Evolutionary conservation across 2,329 filamentous ascomycete species (phyloP), one percentile per base, ranked within the genome.

Genomic region (Uncinocarpus reesii): DNA sequence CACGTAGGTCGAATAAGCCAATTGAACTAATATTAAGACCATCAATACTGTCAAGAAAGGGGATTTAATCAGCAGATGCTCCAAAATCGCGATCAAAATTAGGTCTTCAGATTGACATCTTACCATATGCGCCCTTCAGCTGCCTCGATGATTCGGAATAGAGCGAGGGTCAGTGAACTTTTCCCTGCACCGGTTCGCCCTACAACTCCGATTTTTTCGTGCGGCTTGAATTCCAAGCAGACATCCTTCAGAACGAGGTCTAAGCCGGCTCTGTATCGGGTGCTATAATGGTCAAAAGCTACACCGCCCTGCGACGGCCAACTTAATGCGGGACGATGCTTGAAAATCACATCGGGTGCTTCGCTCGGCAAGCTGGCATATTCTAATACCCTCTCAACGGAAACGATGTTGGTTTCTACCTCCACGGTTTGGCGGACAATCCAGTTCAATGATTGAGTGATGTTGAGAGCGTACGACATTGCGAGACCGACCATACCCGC

Each of bases 371-470:
- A 76, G 43, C 79, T 77, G 50, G 90, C 86, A 69, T 98, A 98
- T 67, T 98, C 93, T 42, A 98, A 80, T 41, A 98, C 89, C 61
- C 92, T 84, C 75, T 98, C 92, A 31, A 98, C 92, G 7, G 90
- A 95, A 38, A 98, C 90, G 61, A 98, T 98, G 68, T 98, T 98
- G n/a, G 90, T 96, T 74, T 98, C 93, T n/a, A 98, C 92, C 67
- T 98, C 93, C 28, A 98, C 92, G 0, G 89, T 95, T 69, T 98
- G 92, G 51, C 93, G 81, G 44, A 98, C 92, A 61, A 98, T 95
- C 92, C 92, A 98, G 72, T 96, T 98, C 60, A 98, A 77, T 29
- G 89, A 95, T 57, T 90, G 86, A 1, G 92, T 98, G 62, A 98
- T 96, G 70, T 95, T 87, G 54, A 98, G 77, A 32, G 89, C 92